Evolutionary conservation across 1,284 basidiomycete genomes (phyloP), one percentile per base, ranked within the genome.

Genomic region (Ustilago crameri): DNA sequence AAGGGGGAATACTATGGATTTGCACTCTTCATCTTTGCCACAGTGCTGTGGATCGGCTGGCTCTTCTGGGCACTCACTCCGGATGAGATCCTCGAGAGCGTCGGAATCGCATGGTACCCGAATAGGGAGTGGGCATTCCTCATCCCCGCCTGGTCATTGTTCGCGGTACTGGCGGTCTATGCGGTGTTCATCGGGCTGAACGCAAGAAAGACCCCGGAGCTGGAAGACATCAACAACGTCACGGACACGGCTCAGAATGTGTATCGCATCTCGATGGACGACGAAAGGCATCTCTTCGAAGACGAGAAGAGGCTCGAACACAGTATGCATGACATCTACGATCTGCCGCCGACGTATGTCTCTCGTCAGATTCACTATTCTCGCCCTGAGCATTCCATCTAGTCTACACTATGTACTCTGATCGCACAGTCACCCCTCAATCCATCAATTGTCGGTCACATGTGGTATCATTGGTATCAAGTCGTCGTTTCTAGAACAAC

Each of bases 91-190:
- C 48, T 78, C 14, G 48, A 62, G 40, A 47, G 46, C 20, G 20
- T 78, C 3, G 74, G 76, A 18, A 65, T 78, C n/a, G 71, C 64
- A 2, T 78, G 74, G 74, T 78, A 78, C 40, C 76, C 76, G 10
- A 78, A 72, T 22, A 63, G 76, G 23, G 76, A 78, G 17, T 78
- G 76, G 76, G 76, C 76, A 5, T 78, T 68, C 20, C 46, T 78
- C 23, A 27, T 78, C 18, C 76, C 76, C 1, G 74, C 76, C 4
- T 78, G 74, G 73, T 71, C 70, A 8, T 38, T 74, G n/a, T 56
- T 78, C 30, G 62, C 59, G 9, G 67, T 78, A n/a, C 55, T 78
- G 15, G 64, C 63, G 23, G 47, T 60, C 23, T 78, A 78, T 49
- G 71, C 63, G 18, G 67, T 55, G 30, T 78, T 76, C 15, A 65